A percentile compares a stretch with the other conserved stretches of the same genome.
phyloP scores from a whole-genome alignment of 2,329 filamentous ascomycete species.

The Exserohilum rostratum region DNA sequence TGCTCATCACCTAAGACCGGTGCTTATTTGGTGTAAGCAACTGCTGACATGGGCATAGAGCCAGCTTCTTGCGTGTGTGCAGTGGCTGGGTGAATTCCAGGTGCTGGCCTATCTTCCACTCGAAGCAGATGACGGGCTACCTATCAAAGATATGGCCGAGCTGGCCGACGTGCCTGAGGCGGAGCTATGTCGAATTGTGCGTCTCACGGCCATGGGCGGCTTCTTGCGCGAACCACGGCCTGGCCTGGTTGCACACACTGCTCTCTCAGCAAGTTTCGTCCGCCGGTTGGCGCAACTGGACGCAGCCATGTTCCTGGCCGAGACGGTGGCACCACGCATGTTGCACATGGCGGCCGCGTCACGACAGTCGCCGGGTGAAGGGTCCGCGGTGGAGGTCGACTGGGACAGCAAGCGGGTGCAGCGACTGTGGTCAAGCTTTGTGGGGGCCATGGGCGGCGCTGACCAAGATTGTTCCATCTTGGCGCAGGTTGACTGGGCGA shows the following conservation, averaged over 20 bases:
- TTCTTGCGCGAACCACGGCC: slow-evolving; percentile 14
- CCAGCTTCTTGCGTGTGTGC: not conserved
- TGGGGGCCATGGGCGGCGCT: not conserved
- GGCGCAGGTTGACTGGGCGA: slow-evolving; percentile 1
- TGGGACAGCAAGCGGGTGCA: not conserved
- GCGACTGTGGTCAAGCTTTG: not conserved
- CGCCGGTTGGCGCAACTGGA: slow-evolving; percentile 43
- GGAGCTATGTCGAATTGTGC: slow-evolving; percentile 46
- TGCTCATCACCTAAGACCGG: too few relatives aligned
- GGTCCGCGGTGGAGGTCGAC: not conserved
- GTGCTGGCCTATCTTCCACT: not conserved
- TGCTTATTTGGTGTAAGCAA: not conserved
- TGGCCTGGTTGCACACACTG: slow-evolving; percentile 44
- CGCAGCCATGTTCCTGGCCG: slow-evolving; percentile 49
- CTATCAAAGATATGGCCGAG: slow-evolving; percentile 51
- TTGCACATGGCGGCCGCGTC: slow-evolving; percentile 36
- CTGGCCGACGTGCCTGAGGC: slow-evolving; percentile 48
- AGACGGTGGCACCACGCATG: slow-evolving; percentile 42
- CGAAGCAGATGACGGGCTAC: slow-evolving; percentile 19
- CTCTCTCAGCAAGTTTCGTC: slow-evolving; percentile 49
- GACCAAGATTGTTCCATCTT: not conserved
- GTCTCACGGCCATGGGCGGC: slow-evolving; percentile 15
- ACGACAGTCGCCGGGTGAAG: not conserved
- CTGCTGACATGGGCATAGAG: not conserved
- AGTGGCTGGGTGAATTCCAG: not conserved